Conservation (phyloP, 225 moss, liverwort and hornwort species). For the Rhytidiadelphus loreus region DNA sequence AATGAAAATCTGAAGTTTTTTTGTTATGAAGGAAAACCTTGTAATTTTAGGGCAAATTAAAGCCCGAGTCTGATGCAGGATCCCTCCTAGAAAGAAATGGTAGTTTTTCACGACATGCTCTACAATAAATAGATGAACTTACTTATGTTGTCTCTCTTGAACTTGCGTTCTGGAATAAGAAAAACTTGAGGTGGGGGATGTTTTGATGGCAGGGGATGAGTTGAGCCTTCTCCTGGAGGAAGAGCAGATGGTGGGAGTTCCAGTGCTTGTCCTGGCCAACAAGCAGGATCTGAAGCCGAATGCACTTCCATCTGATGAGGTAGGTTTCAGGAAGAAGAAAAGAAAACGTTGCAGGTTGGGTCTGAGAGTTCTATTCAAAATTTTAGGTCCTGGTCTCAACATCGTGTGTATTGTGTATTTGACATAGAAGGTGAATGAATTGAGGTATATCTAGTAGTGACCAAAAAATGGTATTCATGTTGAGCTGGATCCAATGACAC, state of each 20-base stretch:
- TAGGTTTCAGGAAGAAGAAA: neutral
- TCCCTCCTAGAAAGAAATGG: neutral
- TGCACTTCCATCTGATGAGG: conserved; percentile 22
- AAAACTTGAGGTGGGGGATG: neutral
- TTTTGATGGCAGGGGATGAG: conserved; percentile 22
- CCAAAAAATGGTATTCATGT: neutral
- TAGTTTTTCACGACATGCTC: no score
- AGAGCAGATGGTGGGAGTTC: conserved; percentile 32
- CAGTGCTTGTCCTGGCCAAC: conserved; percentile 40
- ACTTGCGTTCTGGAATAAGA: neutral
- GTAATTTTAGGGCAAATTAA: neutral
- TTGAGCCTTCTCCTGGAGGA: conserved; percentile 38
- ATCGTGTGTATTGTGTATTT: neutral
- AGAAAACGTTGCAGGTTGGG: neutral
- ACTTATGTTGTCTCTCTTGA: neutral
- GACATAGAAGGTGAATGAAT: neutral
- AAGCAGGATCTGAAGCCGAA: conserved; percentile 26
- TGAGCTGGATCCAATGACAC: neutral
- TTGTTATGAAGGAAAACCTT: neutral
- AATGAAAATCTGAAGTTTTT: neutral
- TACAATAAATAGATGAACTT: neutral
- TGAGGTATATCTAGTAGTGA: neutral
- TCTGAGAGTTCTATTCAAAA: neutral
- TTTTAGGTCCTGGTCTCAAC: neutral
- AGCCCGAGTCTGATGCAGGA: neutral